Percentiles rank a stretch among this genome's conserved stretches.
Evolutionary conservation across 331 rosid species (phyloP).

Genomic region (Pyrus hybrid): DNA sequence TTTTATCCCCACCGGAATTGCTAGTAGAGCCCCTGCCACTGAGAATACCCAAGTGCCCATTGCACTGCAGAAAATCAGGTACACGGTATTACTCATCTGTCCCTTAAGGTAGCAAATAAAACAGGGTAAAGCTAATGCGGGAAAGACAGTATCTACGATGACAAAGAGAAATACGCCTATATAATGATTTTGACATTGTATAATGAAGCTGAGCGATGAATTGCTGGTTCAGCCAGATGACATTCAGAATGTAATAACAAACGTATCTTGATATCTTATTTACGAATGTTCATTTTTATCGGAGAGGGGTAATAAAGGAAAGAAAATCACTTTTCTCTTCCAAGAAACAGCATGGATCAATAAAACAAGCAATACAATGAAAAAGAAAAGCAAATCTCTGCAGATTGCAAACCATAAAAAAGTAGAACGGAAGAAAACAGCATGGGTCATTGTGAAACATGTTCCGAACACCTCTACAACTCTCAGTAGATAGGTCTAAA

Average conservation of each 20-base stretch:
- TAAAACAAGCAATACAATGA: neutral
- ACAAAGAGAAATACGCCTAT: neutral
- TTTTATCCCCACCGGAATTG: constrained; percentile 90
- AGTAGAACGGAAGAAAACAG: neutral
- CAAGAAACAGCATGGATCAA: neutral
- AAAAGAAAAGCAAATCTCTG: neutral
- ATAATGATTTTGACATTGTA: neutral
- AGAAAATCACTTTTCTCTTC: neutral
- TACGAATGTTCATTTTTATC: neutral
- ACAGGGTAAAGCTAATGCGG: neutral
- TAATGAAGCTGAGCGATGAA: neutral
- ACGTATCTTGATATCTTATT: neutral
- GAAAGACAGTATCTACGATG: neutral
- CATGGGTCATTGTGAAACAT: neutral
- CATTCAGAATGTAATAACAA: neutral
- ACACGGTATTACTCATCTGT: constrained; percentile 10
- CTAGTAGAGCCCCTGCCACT: constrained; percentile 84
- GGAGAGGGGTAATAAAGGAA: neutral
- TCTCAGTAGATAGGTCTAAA: neutral
- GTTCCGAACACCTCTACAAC: neutral
- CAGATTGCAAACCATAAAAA: neutral
- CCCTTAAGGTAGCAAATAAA: neutral
- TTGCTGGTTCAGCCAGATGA: neutral
- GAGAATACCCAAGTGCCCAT: constrained; percentile 97
- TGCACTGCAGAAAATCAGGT: constrained; percentile 42